phyloP scores from a whole-genome alignment of 495 filamentous ascomycete genomes.

The Xylaria curta region DNA sequence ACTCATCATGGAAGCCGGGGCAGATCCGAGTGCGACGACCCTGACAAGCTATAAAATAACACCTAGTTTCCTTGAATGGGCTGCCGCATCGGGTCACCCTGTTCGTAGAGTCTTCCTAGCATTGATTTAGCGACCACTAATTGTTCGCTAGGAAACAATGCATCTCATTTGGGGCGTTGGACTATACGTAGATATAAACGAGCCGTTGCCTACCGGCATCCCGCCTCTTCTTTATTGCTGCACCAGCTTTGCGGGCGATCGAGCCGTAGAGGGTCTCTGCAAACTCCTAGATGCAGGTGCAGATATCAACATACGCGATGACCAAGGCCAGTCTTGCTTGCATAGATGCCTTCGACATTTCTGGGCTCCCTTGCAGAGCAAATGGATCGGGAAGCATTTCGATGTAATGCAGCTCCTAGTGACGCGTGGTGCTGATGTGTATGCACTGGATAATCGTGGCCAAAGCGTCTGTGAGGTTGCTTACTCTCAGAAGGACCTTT shows the following conservation, averaged over 20 bases:
- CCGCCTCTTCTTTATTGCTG: neutral
- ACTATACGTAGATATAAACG: neutral
- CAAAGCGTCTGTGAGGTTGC: neutral
- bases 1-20: neutral
- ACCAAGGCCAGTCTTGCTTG: neutral
- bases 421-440: neutral
- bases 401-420: neutral
- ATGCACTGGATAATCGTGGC: neutral
- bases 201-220: neutral
- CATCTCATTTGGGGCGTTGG: neutral
- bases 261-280: neutral
- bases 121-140: neutral
- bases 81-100: neutral
- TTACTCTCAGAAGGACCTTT: neutral
- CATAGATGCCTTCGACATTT: neutral
- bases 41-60: neutral
- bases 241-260: neutral
- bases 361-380: neutral
- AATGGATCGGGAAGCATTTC: neutral
- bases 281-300: neutral
- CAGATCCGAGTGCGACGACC: neutral
- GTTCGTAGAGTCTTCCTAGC: neutral
- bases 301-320: neutral
- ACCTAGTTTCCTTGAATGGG: neutral
- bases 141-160: neutral